Conservation (phyloP, 2,329 filamentous ascomycete genomes). For the Didymella pomorum region DNA sequence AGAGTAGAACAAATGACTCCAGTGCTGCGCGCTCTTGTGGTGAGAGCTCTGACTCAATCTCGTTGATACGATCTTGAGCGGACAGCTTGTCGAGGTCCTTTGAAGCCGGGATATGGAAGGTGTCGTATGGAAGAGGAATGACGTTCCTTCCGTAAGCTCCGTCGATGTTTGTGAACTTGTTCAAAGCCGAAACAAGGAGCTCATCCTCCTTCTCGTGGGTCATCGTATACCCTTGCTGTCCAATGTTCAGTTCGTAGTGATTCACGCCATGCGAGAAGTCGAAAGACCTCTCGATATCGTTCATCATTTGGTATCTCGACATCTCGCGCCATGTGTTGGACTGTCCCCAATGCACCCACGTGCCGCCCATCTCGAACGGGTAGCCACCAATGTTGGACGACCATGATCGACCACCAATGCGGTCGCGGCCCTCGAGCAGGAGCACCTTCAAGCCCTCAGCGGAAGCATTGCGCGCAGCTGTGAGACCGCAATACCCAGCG, state of each 20-base stretch:
- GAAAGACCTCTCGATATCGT: constrained; percentile 43
- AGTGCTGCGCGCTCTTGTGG: constrained; percentile 53
- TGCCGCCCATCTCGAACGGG: constrained; percentile 54
- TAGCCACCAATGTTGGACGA: constrained; percentile 46
- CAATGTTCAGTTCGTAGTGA: constrained; percentile 51
- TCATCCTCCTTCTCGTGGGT: constrained; percentile 52
- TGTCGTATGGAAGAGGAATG: constrained; percentile 54
- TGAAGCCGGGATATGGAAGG: constrained; percentile 23
- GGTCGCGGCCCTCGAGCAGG: constrained; percentile 52
- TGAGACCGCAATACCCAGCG: constrained; percentile 37
- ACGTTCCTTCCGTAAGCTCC: constrained; percentile 50
- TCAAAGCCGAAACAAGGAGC: constrained; percentile 37
- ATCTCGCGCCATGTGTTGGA: constrained; percentile 51
- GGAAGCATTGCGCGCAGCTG: constrained; percentile 34
- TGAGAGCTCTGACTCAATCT: constrained; percentile 52
- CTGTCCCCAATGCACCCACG: constrained; percentile 49
- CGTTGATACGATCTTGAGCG: constrained; percentile 53
- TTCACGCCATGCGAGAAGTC: constrained; percentile 56
- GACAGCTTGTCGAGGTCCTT: constrained; percentile 36
- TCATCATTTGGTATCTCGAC: constrained; percentile 55
- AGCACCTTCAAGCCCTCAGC: constrained; percentile 39
- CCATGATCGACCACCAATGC: constrained; percentile 56
- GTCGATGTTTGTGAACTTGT: constrained; percentile 59
- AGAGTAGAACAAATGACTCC: constrained; percentile 55
- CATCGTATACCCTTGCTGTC: constrained; percentile 44